These are phyloP conservation scores for Yarrowia sp. DNA, from an alignment of 805 yeast species.

Conservation along the genomic window DNA sequence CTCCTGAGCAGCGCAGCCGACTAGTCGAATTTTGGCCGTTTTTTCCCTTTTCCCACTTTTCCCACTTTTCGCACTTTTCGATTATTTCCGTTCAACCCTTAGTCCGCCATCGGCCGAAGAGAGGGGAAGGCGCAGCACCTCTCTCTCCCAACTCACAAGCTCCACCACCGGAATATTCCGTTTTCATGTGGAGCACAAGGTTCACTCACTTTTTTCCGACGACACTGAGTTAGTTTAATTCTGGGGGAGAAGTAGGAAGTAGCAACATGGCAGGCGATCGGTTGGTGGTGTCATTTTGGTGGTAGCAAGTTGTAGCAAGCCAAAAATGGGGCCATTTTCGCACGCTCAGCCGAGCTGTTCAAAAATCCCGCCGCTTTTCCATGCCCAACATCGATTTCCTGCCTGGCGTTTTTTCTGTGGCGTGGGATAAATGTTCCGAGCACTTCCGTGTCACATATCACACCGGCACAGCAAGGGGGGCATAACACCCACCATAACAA, in stretches of 20 bases:
- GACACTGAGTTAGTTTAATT: constrained; percentile 38
- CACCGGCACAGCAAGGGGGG: constrained; percentile 7
- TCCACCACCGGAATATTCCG: constrained; percentile 23
- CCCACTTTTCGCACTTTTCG: not conserved
- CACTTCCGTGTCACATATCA: not conserved
- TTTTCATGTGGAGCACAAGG: constrained; percentile 25
- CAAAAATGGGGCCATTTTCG: not conserved
- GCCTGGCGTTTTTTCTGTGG: not conserved
- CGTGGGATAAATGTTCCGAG: constrained; percentile 15
- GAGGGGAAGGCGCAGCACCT: constrained; percentile 18
- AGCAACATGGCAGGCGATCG: constrained; percentile 3
- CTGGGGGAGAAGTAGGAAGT: not conserved
- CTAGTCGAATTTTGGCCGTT: not conserved
- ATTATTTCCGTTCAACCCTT: constrained; percentile 8
- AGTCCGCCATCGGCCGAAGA: constrained; percentile 22
- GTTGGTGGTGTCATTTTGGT: not conserved
- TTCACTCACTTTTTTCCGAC: constrained; percentile 43
- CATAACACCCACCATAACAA: no score
- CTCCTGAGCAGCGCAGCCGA: no score
- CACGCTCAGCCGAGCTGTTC: no score
- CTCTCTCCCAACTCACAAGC: no score
- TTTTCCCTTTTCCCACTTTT: not conserved
- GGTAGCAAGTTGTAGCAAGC: no score
- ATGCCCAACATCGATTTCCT: no score
- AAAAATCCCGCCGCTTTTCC: not conserved